A percentile compares a stretch with the other conserved stretches of the same genome.
These are phyloP conservation scores for Astraeus odoratus DNA, from an alignment of 768 basidiomycete genomes.

Conservation along the genomic window DNA sequence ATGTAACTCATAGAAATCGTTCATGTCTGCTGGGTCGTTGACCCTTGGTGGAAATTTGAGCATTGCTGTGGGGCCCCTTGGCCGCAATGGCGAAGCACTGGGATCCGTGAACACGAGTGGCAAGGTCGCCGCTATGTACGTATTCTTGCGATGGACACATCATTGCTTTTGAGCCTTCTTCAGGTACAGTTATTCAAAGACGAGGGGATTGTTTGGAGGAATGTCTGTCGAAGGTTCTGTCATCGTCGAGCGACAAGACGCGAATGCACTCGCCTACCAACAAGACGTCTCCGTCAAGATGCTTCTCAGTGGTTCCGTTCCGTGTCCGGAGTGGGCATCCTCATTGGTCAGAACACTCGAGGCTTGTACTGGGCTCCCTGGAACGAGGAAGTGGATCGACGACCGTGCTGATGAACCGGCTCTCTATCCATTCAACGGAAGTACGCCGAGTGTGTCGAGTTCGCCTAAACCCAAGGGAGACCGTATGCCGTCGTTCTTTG, in stretches of 20 bases:
- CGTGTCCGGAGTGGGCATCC: conserved; percentile 75
- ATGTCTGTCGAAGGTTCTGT: conserved; percentile 84
- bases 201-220: conserved; percentile 90
- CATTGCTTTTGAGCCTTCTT: neutral
- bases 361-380: conserved; percentile 62
- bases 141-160: neutral
- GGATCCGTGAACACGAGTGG: conserved; percentile 81
- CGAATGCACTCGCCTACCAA: conserved; percentile 76
- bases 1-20: conserved; percentile 51
- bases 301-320: conserved; percentile 72
- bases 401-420: conserved; percentile 36
- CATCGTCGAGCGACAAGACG: conserved; percentile 91
- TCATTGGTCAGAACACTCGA: conserved; percentile 70
- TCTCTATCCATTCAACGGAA: conserved; percentile 49
- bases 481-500: conserved; percentile 24
- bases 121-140: conserved; percentile 85
- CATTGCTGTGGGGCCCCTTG: conserved; percentile 84
- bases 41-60: conserved; percentile 90
- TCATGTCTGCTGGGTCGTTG: conserved; percentile 92
- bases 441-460: conserved; percentile 4
- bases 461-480: conserved; percentile 29
- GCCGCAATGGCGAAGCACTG: conserved; percentile 84
- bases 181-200: conserved; percentile 90
- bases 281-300: conserved; percentile 69
- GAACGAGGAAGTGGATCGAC: conserved; percentile 58